Evolutionary conservation across 1,139 yeast species (phyloP).

Genomic region (Candida sp.): DNA sequence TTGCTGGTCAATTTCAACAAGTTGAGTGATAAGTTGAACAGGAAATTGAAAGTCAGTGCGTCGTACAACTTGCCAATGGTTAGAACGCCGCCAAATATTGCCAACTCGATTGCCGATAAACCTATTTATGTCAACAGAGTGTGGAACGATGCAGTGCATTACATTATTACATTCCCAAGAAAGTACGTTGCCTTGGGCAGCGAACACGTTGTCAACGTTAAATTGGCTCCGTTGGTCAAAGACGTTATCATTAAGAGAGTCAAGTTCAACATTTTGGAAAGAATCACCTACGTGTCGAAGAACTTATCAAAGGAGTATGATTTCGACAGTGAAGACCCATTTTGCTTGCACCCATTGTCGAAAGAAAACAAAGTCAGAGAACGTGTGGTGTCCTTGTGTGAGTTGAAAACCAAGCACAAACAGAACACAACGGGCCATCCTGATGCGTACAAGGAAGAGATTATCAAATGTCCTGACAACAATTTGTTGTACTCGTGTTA

Average conservation of each 20-base stretch:
- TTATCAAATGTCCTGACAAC: conserved; percentile 61
- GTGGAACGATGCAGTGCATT: conserved; percentile 83
- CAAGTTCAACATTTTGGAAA: conserved; percentile 73
- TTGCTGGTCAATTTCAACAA: conserved; percentile 34
- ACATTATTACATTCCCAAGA: conserved; percentile 77
- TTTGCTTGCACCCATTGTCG: conserved; percentile 22
- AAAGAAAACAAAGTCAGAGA: conserved; percentile 46
- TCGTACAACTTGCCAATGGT: conserved; percentile 56
- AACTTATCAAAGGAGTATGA: conserved; percentile 59
- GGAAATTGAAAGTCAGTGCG: conserved; percentile 33
- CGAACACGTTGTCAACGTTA: conserved; percentile 63
- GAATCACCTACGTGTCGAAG: conserved; percentile 68
- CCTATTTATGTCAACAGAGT: conserved; percentile 83
- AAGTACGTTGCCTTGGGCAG: conserved; percentile 77
- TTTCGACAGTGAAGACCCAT: conserved; percentile 54
- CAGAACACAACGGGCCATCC: conserved; percentile 25
- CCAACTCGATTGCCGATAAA: conserved; percentile 73
- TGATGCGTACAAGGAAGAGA: conserved; percentile 56
- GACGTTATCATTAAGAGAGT: conserved; percentile 72
- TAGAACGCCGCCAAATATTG: conserved; percentile 82
- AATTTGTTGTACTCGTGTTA: conserved; percentile 64
- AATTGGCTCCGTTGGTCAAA: conserved; percentile 74
- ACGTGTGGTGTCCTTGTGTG: conserved; percentile 60
- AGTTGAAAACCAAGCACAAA: conserved; percentile 59
- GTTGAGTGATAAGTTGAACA: conserved; percentile 38